phyloP scores from a whole-genome alignment of 768 basidiomycete genomes.

The Russula foetens region DNA sequence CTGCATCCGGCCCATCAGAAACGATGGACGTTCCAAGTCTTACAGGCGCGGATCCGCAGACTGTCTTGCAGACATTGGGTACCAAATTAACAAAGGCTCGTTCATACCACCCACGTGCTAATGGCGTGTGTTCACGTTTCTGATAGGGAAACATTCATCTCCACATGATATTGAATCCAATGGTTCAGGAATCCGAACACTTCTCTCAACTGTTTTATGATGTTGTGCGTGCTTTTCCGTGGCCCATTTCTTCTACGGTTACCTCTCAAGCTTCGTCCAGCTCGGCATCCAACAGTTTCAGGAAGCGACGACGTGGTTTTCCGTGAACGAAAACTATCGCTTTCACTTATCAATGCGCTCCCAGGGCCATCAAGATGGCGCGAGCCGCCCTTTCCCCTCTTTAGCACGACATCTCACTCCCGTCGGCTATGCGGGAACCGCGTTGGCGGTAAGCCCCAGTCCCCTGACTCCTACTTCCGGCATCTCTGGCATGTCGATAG shows the following conservation, averaged over 20 bases:
- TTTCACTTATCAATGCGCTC: slow-evolving; percentile 15
- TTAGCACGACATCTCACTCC: background rate
- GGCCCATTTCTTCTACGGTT: background rate
- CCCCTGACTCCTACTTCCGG: slow-evolving; percentile 1
- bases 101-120: slow-evolving; percentile 5
- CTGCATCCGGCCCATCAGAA: slow-evolving; percentile 17
- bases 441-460: slow-evolving; percentile 12
- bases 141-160: slow-evolving; percentile 19
- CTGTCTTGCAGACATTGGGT: slow-evolving; percentile 8
- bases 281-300: slow-evolving; percentile 10
- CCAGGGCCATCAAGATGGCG: slow-evolving; percentile 1
- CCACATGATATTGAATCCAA: slow-evolving; percentile 21
- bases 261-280: background rate
- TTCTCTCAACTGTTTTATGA: slow-evolving; percentile 16
- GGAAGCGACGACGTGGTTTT: slow-evolving; percentile 14
- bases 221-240: slow-evolving; percentile 6
- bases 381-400: background rate
- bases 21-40: slow-evolving; percentile 3
- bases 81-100: slow-evolving; percentile 14
- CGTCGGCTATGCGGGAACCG: background rate
- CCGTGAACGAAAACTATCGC: slow-evolving; percentile 7
- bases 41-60: slow-evolving; percentile 9
- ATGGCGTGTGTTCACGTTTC: slow-evolving; percentile 6
- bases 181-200: background rate
- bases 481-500: slow-evolving; percentile 14